phyloP scores from a whole-genome alignment of 1,139 yeast genomes.

The Hemisphaericaspora xylanilytica region DNA sequence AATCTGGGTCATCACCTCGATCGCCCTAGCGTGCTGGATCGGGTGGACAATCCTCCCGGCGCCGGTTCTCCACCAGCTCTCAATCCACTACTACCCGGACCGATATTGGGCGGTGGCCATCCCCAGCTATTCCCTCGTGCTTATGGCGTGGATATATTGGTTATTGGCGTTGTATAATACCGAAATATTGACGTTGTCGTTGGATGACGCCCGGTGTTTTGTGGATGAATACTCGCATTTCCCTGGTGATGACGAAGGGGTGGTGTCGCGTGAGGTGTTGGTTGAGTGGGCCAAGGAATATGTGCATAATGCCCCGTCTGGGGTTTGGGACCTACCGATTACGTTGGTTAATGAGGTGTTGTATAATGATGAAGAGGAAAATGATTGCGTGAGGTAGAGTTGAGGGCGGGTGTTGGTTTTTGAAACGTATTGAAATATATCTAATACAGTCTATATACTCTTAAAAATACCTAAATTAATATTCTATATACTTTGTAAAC shows the following conservation, averaged over 20 bases:
- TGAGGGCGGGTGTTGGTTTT: too few species aligned
- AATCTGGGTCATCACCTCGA: slow-evolving; percentile 59
- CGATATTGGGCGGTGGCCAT: slow-evolving; percentile 84
- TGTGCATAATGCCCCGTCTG: slow-evolving; percentile 63
- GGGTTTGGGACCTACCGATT: slow-evolving; percentile 81
- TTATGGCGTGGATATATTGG: slow-evolving; percentile 68
- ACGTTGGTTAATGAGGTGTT: slow-evolving; percentile 68
- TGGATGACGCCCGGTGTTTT: slow-evolving; percentile 60
- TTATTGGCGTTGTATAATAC: slow-evolving; percentile 70
- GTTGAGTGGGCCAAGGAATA: slow-evolving; percentile 26
- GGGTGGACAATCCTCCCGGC: slow-evolving; percentile 74
- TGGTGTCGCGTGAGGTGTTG: slow-evolving; percentile 4
- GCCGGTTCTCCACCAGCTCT: slow-evolving; percentile 45
- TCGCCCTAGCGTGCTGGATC: slow-evolving; percentile 52
- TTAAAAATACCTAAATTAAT: background rate
- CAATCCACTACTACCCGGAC: slow-evolving; percentile 75
- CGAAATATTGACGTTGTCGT: slow-evolving; percentile 62
- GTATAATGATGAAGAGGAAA: slow-evolving; percentile 32
- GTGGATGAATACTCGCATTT: slow-evolving; percentile 66
- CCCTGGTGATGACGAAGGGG: slow-evolving; percentile 24
- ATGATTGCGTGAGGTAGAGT: background rate
- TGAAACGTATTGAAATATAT: too few species aligned
- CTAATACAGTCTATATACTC: slow-evolving; percentile 5
- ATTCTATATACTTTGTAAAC: background rate
- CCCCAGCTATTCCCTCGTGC: slow-evolving; percentile 67